A percentile compares a stretch with the other conserved stretches of the same genome.
These are phyloP conservation scores for Colletotrichum lindemuthianum DNA, from an alignment of 2,329 filamentous ascomycete species.

Conservation along the genomic window DNA sequence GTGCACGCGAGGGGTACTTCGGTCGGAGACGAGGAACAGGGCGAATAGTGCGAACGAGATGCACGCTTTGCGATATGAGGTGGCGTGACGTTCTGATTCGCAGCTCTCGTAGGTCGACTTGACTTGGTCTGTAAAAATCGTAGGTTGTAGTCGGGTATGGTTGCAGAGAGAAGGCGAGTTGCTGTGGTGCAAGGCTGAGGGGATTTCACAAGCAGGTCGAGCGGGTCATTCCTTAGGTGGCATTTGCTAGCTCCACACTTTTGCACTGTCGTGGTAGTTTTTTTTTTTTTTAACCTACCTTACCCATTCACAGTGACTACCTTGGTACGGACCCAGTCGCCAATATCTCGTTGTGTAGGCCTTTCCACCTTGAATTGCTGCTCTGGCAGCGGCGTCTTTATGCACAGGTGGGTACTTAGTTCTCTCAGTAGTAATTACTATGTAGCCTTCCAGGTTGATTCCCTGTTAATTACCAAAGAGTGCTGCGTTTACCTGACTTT, in stretches of 20 bases:
- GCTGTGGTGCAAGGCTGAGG: constrained; percentile 35
- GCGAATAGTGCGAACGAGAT: constrained; percentile 13
- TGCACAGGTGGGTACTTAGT: too few species aligned
- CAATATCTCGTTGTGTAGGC: too few species aligned
- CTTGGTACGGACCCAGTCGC: too few species aligned
- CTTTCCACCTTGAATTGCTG: too few species aligned
- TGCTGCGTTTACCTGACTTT: too few species aligned
- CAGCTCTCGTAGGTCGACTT: constrained; percentile 12
- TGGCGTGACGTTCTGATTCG: background rate
- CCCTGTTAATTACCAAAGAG: too few species aligned
- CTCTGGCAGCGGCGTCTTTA: too few species aligned
- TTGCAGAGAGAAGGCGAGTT: constrained; percentile 10
- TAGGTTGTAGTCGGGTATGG: background rate
- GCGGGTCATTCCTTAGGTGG: constrained; percentile 35
- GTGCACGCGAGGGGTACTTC: constrained; percentile 36
- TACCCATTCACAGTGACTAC: too few species aligned
- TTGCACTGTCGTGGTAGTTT: constrained; percentile 6
- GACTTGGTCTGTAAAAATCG: background rate
- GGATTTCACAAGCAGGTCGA: constrained; percentile 19
- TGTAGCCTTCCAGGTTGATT: too few species aligned
- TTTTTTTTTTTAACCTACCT: constrained; percentile 20
- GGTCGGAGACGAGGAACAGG: constrained; percentile 25
- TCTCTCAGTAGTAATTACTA: too few species aligned
- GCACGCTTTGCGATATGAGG: background rate
- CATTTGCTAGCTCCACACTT: constrained; percentile 47